phyloP scores from a whole-genome alignment of 1,284 basidiomycete species.

The Rhodotorula glutinis region DNA sequence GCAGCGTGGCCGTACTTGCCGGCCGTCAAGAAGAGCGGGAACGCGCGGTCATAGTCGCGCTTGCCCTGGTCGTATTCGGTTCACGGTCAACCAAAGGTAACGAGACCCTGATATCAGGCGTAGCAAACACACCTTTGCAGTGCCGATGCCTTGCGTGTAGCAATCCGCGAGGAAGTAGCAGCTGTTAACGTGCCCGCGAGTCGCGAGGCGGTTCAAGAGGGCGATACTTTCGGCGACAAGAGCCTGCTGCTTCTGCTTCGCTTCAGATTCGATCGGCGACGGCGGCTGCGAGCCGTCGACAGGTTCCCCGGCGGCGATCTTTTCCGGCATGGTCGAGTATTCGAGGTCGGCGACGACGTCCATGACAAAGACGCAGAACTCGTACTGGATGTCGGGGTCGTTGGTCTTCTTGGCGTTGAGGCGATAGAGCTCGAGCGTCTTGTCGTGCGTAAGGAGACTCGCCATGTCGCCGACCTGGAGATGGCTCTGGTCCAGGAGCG shows the following conservation, averaged over 20 bases:
- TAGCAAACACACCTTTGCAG: conserved; percentile 54
- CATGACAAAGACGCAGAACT: conserved; percentile 98
- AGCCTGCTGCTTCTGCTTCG: conserved; percentile 71
- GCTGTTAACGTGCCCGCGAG: conserved; percentile 86
- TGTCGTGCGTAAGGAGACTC: conserved; percentile 85
- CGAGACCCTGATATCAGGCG: too few relatives aligned
- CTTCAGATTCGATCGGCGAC: conserved; percentile 53
- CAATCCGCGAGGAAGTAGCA: conserved; percentile 98
- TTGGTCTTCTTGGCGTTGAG: conserved; percentile 98
- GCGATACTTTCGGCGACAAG: conserved; percentile 79
- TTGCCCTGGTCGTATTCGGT: conserved; percentile 55
- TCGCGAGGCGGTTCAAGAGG: conserved; percentile 83
- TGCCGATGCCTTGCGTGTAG: conserved; percentile 94
- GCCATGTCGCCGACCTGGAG: conserved; percentile 89
- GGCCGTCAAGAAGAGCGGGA: conserved; percentile 90
- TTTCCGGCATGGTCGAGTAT: conserved; percentile 51
- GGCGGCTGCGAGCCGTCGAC: not conserved
- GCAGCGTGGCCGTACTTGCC: conserved; percentile 99
- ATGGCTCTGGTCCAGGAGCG: conserved; percentile 83
- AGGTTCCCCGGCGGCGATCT: not conserved
- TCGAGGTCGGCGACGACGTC: conserved; percentile 59
- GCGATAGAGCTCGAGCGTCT: conserved; percentile 93
- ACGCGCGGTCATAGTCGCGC: conserved; percentile 96
- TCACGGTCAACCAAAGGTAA: too few relatives aligned
- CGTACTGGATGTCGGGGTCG: conserved; percentile 95